Evolutionary conservation across 2,329 filamentous ascomycete genomes (phyloP).

Genomic region (Aspergillus pseudoterreus): DNA sequence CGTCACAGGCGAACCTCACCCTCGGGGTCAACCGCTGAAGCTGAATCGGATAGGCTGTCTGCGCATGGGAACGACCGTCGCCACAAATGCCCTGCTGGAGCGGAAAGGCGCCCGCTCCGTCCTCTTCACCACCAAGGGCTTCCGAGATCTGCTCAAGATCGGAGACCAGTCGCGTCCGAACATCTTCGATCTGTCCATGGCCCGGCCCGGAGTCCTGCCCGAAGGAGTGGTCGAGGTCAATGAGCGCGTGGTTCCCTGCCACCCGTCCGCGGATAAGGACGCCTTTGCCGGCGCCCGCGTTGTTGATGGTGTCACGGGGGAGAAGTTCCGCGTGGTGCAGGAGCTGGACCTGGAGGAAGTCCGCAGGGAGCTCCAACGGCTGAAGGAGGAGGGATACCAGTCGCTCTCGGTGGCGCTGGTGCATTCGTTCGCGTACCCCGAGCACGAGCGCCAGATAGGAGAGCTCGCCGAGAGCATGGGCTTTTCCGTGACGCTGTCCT

Average conservation of each 20-base stretch:
- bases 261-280: constrained; percentile 61
- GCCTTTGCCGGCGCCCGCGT: constrained; percentile 62
- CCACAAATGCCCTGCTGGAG: constrained; percentile 85
- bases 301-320: constrained; percentile 54
- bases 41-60: constrained; percentile 50
- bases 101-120: constrained; percentile 85
- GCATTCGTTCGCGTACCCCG: constrained; percentile 85
- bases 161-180: constrained; percentile 85
- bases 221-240: constrained; percentile 80
- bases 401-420: constrained; percentile 85
- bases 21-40: constrained; percentile 32
- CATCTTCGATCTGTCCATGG: constrained; percentile 86
- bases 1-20: constrained; percentile 33
- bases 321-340: constrained; percentile 67
- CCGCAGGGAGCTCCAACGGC: constrained; percentile 58
- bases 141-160: constrained; percentile 80
- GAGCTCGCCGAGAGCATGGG: constrained; percentile 74
- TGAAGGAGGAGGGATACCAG: constrained; percentile 67
- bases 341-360: constrained; percentile 54
- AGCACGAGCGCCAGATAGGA: constrained; percentile 78
- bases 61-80: constrained; percentile 91
- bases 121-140: constrained; percentile 81
- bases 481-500: constrained; percentile 73
- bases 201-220: constrained; percentile 81
- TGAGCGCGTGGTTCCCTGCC: constrained; percentile 79